Conservation (phyloP, 2,329 filamentous ascomycete species). For the Alternaria sp. region DNA sequence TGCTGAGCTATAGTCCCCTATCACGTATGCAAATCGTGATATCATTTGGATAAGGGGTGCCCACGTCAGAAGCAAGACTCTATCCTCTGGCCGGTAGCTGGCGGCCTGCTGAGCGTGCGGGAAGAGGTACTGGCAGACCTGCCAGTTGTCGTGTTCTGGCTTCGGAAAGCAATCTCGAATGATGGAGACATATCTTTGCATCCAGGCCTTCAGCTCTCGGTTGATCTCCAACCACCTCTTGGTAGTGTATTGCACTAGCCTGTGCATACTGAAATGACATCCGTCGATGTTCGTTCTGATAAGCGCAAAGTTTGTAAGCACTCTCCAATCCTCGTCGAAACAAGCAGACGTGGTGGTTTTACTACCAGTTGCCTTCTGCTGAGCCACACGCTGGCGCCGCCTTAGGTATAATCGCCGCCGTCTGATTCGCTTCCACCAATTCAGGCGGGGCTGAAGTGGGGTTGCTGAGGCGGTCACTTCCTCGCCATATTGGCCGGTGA, state of each 20-base stretch:
- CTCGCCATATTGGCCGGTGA: conserved; percentile 16
- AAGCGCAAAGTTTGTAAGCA: conserved; percentile 21
- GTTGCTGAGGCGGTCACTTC: neutral
- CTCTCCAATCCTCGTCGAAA: conserved; percentile 28
- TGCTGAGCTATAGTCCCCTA: neutral
- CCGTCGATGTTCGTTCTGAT: conserved; percentile 9
- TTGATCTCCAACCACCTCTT: neutral
- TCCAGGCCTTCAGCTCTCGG: conserved; percentile 29
- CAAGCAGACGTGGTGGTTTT: neutral
- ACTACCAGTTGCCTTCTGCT: neutral
- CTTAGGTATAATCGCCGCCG: too few relatives aligned
- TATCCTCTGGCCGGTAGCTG: neutral
- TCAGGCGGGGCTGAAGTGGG: neutral
- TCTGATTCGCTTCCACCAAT: neutral
- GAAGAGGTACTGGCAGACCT: neutral
- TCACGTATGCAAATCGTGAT: neutral
- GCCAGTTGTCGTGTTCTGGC: conserved; percentile 14
- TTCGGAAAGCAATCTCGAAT: neutral
- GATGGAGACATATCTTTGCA: conserved; percentile 25
- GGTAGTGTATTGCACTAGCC: neutral
- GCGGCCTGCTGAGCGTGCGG: neutral
- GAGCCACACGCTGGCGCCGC: neutral
- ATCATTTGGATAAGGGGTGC: neutral
- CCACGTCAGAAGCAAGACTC: neutral
- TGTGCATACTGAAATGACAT: neutral